A percentile compares a stretch with the other conserved stretches of the same genome.
phyloP scores from a whole-genome alignment of 2,329 filamentous ascomycete species.

The Nemania sp. region DNA sequence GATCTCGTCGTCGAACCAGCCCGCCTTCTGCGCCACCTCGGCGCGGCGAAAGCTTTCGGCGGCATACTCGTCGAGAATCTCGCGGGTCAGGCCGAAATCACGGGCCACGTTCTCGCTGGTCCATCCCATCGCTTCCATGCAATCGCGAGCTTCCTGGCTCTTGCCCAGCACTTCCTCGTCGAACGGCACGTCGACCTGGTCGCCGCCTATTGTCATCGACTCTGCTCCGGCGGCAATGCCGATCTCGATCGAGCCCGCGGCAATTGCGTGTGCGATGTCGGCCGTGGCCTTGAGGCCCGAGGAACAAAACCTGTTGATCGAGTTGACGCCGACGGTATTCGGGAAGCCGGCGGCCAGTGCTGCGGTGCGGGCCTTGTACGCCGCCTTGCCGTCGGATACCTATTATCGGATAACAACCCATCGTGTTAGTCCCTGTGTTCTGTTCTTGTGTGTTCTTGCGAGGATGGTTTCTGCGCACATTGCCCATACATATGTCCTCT shows the following conservation, averaged over 20 bases:
- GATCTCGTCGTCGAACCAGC: slow-evolving; percentile 93
- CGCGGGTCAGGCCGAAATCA: slow-evolving; percentile 83
- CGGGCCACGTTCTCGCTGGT: slow-evolving; percentile 93
- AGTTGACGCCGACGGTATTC: slow-evolving; percentile 79
- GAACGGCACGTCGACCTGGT: slow-evolving; percentile 72
- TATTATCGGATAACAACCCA: slow-evolving; percentile 38
- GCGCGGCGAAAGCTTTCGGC: slow-evolving; percentile 86
- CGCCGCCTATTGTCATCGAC: slow-evolving; percentile 77
- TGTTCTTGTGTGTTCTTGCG: not conserved
- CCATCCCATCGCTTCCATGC: slow-evolving; percentile 96
- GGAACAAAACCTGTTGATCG: slow-evolving; percentile 95
- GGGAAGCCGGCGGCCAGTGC: slow-evolving; percentile 91
- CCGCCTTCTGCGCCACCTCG: slow-evolving; percentile 86
- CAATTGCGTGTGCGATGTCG: slow-evolving; percentile 89
- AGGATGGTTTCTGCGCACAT: slow-evolving; percentile 58
- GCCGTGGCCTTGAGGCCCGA: slow-evolving; percentile 94
- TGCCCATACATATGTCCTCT: slow-evolving; percentile 90
- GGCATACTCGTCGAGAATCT: slow-evolving; percentile 82
- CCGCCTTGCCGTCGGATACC: slow-evolving; percentile 82
- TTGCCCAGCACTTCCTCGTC: slow-evolving; percentile 71
- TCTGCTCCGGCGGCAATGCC: slow-evolving; percentile 89
- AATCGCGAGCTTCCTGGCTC: slow-evolving; percentile 79
- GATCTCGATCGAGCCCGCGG: slow-evolving; percentile 77
- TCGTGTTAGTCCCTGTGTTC: slow-evolving; percentile 5
- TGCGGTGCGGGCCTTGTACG: slow-evolving; percentile 89